Evolutionary conservation across 192 early-diverging fungal species (phyloP), one percentile per base, ranked within the genome.

Genomic region (Coemansia sp.): DNA sequence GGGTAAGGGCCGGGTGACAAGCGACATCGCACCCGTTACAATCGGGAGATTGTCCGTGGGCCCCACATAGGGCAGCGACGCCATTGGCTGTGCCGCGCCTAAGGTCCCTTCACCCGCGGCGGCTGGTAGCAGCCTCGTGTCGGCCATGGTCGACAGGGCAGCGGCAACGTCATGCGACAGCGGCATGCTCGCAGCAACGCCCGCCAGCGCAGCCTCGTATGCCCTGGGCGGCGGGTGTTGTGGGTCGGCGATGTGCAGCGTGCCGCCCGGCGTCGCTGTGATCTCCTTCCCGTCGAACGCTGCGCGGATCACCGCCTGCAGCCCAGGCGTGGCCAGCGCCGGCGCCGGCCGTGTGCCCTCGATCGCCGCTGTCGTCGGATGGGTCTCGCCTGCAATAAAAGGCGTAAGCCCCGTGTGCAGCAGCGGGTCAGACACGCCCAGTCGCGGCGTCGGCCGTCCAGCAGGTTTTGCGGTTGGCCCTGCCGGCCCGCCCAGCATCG

Each of bases 401-500:
- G 77, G 77, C 30, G 77, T 80, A 52, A 80, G 58, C 12, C 77
- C 77, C 3, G 77, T 71, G 57, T 74, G 77, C 64, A 78, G 24
- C 16, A 54, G 22, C 8, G 77, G 68, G 27, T 68, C 77, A 3
- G 77, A 56, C 14, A 73, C 32, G 0, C 71, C 68, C 60, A 79
- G 25, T 1, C 71, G 62, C 9, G 69, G 53, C 10, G 65, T 65
- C 2, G 51, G 38, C 18, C 64, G 25, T 14, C 58, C 50, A 5
- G 47, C 10, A 3, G 34, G 34, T 44, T 31, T 14, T 47, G 49
- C 25, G 44, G 49, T 41, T 68, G 51, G 22, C 48, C 44, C 65
- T 7, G 72, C 65, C 1, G 90, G 90, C 0, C 88, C 88, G 19
- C 85, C 83, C 22, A 92, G 74, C 88, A 92, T 92, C 7, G 90